These are phyloP conservation scores for Aspergillus ochraceus DNA, from an alignment of 2,329 filamentous ascomycete species.

Conservation along the genomic window DNA sequence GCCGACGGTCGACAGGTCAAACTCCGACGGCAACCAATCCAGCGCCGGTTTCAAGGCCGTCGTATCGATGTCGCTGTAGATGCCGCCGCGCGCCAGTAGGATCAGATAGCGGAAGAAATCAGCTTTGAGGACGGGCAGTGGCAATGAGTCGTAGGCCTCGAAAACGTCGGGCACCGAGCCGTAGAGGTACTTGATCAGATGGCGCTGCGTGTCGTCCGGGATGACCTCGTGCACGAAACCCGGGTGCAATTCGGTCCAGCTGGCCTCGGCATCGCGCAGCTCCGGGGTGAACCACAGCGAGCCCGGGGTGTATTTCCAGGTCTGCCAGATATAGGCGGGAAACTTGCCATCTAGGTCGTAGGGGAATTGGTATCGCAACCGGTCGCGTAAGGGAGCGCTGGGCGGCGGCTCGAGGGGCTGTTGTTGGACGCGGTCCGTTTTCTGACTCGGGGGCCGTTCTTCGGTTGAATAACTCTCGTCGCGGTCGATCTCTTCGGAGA, in stretches of 20 bases:
- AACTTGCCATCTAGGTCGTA: conserved; percentile 89
- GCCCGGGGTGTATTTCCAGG: conserved; percentile 85
- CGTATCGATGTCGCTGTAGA: conserved; percentile 94
- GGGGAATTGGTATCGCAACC: conserved; percentile 88
- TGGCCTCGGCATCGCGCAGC: conserved; percentile 81
- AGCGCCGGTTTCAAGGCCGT: conserved; percentile 76
- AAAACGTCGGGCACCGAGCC: conserved; percentile 76
- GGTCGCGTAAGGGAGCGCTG: conserved; percentile 70
- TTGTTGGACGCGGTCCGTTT: conserved; percentile 16
- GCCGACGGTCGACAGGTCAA: conserved; percentile 76
- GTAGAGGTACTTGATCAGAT: conserved; percentile 83
- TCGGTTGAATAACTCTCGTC: conserved; percentile 20
- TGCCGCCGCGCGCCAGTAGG: conserved; percentile 72
- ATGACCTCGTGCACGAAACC: conserved; percentile 96
- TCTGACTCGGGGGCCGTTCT: conserved; percentile 12
- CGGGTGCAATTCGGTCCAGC: conserved; percentile 84
- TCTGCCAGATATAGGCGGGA: conserved; percentile 98
- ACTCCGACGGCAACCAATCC: conserved; percentile 80
- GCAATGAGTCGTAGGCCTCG: conserved; percentile 72
- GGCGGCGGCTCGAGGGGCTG: conserved; percentile 66
- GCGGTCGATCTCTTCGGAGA: conserved; percentile 25
- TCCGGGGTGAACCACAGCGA: conserved; percentile 70
- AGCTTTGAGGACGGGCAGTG: conserved; percentile 73
- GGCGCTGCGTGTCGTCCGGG: conserved; percentile 80
- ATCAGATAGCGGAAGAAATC: conserved; percentile 78